These are phyloP conservation scores for Arbutus unedo DNA, from an alignment of 148 eudicot genomes.

Conservation along the genomic window DNA sequence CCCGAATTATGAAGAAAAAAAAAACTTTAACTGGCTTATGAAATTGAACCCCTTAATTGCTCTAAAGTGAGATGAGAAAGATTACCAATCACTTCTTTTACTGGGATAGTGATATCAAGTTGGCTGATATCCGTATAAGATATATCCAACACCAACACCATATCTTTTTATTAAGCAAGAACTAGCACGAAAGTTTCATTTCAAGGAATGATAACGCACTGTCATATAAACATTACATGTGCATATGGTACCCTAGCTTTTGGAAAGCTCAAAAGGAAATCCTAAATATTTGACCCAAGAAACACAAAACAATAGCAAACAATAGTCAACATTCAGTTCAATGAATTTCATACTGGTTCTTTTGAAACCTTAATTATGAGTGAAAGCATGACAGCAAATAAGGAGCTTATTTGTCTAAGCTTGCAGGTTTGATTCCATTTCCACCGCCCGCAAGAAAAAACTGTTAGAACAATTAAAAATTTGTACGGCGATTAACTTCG, in stretches of 20 bases:
- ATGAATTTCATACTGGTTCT: neutral
- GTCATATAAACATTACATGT: neutral
- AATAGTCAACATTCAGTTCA: neutral
- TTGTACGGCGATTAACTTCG: too few relatives aligned
- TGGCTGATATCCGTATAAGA: neutral
- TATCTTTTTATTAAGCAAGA: neutral
- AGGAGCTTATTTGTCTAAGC: too few relatives aligned
- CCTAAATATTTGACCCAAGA: neutral
- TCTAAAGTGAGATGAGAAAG: neutral
- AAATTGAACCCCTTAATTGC: neutral
- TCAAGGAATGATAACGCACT: neutral
- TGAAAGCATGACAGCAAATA: too few relatives aligned
- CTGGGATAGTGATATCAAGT: neutral
- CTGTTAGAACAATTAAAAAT: too few relatives aligned
- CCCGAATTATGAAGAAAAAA: too few relatives aligned
- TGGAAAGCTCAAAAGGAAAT: neutral
- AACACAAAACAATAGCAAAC: neutral
- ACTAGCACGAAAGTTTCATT: too few relatives aligned
- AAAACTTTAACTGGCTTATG: neutral
- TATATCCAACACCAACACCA: neutral
- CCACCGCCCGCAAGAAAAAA: too few relatives aligned
- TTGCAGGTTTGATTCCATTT: too few relatives aligned
- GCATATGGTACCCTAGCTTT: neutral
- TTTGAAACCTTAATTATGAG: neutral
- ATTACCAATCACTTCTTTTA: neutral